These are phyloP conservation scores for Xylariales sp. DNA, from an alignment of 2,329 filamentous ascomycete species.

Conservation along the genomic window DNA sequence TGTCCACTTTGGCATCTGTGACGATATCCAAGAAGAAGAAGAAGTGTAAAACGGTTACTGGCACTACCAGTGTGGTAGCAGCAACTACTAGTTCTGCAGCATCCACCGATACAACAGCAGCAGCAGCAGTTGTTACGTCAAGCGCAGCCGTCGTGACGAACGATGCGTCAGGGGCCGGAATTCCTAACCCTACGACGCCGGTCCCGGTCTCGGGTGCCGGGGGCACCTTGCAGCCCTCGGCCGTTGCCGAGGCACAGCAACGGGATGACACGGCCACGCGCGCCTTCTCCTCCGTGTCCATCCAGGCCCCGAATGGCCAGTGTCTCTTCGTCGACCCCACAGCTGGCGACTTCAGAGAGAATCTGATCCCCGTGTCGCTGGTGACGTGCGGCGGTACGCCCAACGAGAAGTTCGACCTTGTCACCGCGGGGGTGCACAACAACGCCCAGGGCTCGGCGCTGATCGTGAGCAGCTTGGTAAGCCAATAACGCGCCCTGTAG, in stretches of 20 bases:
- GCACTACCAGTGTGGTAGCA: background rate
- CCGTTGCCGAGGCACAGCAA: constrained; percentile 43
- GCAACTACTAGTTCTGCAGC: background rate
- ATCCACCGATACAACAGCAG: background rate
- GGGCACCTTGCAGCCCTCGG: constrained; percentile 41
- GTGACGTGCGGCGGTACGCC: constrained; percentile 38
- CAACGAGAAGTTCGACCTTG: constrained; percentile 46
- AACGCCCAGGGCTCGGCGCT: constrained; percentile 34
- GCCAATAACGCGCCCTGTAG: too few relatives aligned
- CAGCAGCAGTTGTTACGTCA: background rate
- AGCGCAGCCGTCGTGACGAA: constrained; percentile 3
- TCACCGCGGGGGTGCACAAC: constrained; percentile 46
- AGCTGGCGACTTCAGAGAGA: constrained; percentile 49
- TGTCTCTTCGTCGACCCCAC: constrained; percentile 49
- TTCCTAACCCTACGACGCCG: constrained; percentile 33
- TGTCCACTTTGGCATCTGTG: too few relatives aligned
- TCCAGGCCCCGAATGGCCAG: constrained; percentile 42
- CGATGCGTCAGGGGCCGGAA: constrained; percentile 12
- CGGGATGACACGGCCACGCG: constrained; percentile 43
- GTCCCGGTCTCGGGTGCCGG: constrained; percentile 48
- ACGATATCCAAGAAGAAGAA: background rate
- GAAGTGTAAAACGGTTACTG: background rate
- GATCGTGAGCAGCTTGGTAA: constrained; percentile 41
- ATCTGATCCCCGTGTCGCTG: constrained; percentile 45
- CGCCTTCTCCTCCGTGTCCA: constrained; percentile 38